Conservation (phyloP, 192 early-diverging fungal species). For the Coemansia sp. region DNA sequence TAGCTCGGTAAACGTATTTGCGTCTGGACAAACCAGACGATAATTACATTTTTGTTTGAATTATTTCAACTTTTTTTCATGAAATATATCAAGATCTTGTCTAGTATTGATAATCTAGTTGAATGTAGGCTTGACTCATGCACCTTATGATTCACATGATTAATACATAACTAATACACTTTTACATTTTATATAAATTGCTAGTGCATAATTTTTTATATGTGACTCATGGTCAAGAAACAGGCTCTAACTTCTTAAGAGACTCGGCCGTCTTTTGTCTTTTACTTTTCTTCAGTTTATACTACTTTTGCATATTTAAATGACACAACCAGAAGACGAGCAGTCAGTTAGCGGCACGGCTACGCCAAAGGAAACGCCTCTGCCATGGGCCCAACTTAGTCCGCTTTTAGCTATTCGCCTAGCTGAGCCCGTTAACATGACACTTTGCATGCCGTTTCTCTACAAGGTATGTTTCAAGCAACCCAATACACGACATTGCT, state of each 20-base stretch:
- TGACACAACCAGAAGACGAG: not conserved
- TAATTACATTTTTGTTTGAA: not conserved
- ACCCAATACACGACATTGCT: not conserved
- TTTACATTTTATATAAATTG: too few species aligned
- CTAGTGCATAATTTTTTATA: too few species aligned
- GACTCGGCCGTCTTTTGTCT: not conserved
- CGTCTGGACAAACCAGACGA: slow-evolving; percentile 9
- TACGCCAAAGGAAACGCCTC: slow-evolving; percentile 24
- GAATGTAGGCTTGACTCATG: too few species aligned
- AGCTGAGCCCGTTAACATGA: slow-evolving; percentile 69
- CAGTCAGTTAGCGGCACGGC: not conserved
- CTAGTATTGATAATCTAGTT: too few species aligned
- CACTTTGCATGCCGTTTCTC: slow-evolving; percentile 61
- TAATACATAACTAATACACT: too few species aligned
- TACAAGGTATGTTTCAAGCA: slow-evolving; percentile 10
- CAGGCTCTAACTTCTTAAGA: too few species aligned
- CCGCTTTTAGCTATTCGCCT: slow-evolving; percentile 28
- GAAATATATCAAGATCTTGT: too few species aligned
- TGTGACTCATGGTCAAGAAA: too few species aligned
- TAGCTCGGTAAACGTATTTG: slow-evolving; percentile 34
- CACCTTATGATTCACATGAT: too few species aligned
- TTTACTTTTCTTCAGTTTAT: not conserved
- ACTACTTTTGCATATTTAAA: not conserved
- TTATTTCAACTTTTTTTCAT: not conserved
- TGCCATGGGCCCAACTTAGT: slow-evolving; percentile 34